Percentiles rank a stretch among this genome's conserved stretches.
phyloP scores from a whole-genome alignment of 2,329 filamentous ascomycete species.

The Aspergillus sp. region DNA sequence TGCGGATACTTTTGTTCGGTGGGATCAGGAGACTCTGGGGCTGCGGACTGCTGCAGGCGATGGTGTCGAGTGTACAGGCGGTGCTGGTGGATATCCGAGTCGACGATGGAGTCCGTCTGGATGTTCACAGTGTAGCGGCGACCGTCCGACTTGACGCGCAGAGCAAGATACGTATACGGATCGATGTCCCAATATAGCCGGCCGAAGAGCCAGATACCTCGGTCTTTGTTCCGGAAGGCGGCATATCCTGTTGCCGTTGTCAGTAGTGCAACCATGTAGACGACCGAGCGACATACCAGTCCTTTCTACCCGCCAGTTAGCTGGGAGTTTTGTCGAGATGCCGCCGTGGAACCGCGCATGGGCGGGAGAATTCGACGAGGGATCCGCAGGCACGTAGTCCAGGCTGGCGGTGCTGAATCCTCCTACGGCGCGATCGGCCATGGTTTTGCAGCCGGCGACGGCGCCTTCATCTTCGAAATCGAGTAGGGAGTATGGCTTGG shows the following conservation, averaged over 20 bases:
- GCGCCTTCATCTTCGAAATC: constrained; percentile 32
- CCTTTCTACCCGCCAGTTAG: constrained; percentile 42
- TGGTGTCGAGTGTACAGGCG: constrained; percentile 54
- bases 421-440: constrained; percentile 79
- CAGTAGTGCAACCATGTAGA: constrained; percentile 4
- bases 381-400: constrained; percentile 51
- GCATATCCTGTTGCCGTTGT: constrained; percentile 61
- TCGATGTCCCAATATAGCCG: constrained; percentile 81
- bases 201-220: constrained; percentile 71
- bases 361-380: constrained; percentile 37
- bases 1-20: constrained; percentile 16
- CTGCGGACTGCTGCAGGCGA: constrained; percentile 15
- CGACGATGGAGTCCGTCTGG: constrained; percentile 86
- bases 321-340: constrained; percentile 78
- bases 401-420: constrained; percentile 70
- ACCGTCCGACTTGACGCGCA: constrained; percentile 84
- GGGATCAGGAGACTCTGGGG: constrained; percentile 14
- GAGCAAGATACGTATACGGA: constrained; percentile 73
- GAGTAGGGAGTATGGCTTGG: constrained; percentile 31
- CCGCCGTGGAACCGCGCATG: constrained; percentile 77
- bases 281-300: constrained; percentile 21
- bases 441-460: constrained; percentile 51
- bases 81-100: constrained; percentile 94
- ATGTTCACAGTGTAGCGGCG: constrained; percentile 90
- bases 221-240: constrained; percentile 76